Evolutionary conservation across 75 land plant genomes (phyloP), one percentile per base, ranked within the genome.

Genomic region (Pinus albicaulis): DNA sequence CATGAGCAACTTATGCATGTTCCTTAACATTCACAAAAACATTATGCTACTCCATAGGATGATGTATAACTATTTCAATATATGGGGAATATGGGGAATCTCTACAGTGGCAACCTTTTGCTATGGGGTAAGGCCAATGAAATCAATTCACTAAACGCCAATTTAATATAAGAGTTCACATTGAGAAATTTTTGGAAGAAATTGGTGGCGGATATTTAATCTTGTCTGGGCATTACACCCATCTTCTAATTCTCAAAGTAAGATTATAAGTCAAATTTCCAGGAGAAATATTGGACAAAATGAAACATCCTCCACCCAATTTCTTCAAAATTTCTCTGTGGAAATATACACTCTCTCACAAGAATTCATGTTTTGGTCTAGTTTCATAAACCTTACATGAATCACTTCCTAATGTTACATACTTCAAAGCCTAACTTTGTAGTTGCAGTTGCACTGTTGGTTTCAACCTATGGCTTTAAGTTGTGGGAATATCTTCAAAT

Each of bases 21-120:
- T 85, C 4, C 6, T 78, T 10, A 55, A 28, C 1, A 75, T 76
- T 53, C 24, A 31, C 4, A 55, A 6, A 14, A n/a, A 31, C 19
- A 65, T 65, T 34, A 16, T 0, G 17, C n/a, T 65, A 15, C 31
- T 82, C 24, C 83, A 81, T 15, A 78, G 81, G 69, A 14, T 81
- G 60, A 65, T 48, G 5, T 85, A 81, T 57, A 5, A 69, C 5
- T 58, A 59, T 66, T 3, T 81, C 44, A 52, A 20, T 23, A 1
- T 76, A 14, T 85, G 81, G 83, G 79, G 72, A 41, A 16, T 72
- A 0, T 56, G 84, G 14, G n/a, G n/a, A n/a, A n/a, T n/a, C n/a
- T n/a, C n/a, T n/a, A 77, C 88, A 0, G 5, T 80, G 8, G 68
- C 72, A 22, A 79, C 74, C 71, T 34, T 86, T 1, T 74, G 74